A percentile compares a stretch with the other conserved stretches of the same genome.
Conservation (phyloP, 1,139 yeast species). For the Candida neerlandica region DNA sequence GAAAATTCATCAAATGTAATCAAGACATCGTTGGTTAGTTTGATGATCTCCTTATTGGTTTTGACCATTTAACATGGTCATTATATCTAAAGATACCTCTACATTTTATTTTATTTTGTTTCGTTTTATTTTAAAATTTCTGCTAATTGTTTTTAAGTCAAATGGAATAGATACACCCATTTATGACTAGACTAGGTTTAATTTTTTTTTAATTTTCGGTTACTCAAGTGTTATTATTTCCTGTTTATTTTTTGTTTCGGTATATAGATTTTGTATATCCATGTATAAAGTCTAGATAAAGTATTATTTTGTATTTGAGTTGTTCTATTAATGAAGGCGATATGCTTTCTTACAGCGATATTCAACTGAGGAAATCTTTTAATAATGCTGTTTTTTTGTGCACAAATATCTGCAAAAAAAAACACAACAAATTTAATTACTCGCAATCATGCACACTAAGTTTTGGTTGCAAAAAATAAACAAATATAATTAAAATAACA, state of each 20-base stretch:
- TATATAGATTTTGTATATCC: background rate
- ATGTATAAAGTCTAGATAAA: background rate
- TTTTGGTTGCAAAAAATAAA: no score
- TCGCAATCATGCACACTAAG: no score
- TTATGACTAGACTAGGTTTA: background rate
- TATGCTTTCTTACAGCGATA: no score
- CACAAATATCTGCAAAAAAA: no score
- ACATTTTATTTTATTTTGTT: background rate
- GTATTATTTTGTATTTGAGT: no score
- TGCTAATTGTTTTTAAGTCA: background rate
- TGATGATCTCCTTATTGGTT: background rate
- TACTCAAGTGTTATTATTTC: background rate
- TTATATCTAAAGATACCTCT: background rate
- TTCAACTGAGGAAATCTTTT: no score
- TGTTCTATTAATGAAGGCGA: no score
- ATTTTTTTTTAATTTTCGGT: background rate
- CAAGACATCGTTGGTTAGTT: background rate
- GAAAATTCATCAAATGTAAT: background rate
- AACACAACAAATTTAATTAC: no score
- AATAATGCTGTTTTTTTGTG: no score
- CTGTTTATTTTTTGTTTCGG: background rate
- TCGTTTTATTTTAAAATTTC: background rate
- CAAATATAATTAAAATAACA: no score
- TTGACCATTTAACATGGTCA: background rate
- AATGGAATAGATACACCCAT: background rate